Evolutionary conservation across 179 eudicot species (phyloP), one percentile per base, ranked within the genome.

Genomic region (Nepenthes alata): DNA sequence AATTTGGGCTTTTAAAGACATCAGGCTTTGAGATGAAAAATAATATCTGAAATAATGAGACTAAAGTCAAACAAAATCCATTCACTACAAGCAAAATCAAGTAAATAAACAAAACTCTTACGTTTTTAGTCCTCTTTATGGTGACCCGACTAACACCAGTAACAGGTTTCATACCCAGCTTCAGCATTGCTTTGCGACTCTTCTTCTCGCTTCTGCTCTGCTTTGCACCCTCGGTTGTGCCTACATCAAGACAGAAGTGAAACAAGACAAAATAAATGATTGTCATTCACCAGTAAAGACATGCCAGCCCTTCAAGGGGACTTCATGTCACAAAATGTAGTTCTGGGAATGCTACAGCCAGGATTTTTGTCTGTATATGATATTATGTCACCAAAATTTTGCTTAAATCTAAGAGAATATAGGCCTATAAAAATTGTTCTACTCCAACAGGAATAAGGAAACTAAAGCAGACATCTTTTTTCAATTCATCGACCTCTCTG

Each of bases 161-260:
- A 48, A 88, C 72, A 0, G 89, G 84, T 63, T 88, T 85, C 96
- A 88, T 81, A 60, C 93, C 89, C n/a, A 88, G 76, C 74, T 88
- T 88, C 75, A 85, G 53, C 96, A 88, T 88, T 49, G 96, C 91
- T 62, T 85, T 88, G 59, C 91, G 81, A 50, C 95, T 83, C 78
- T 88, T 88, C 79, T 88, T 88, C 81, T 88, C 91, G 60, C 85
- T 85, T 73, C 89, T 72, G 81, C 93, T 88, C 63, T 88, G 89
- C 70, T 81, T 88, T 2, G 83, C 66, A 41, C 85, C 75, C 5
- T 71, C 96, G 61, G 48, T 72, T 38, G 67, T 69, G 55, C 74
- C 96, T 88, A 73, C 36, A 64, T 5, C 6, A 3, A 55, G 38
- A 59, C 0, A n/a, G n/a, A 53, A 45, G 41, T 63, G 49, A 60